Conservation (phyloP, 257 asterid genomes). For the Solanum chilense region DNA sequence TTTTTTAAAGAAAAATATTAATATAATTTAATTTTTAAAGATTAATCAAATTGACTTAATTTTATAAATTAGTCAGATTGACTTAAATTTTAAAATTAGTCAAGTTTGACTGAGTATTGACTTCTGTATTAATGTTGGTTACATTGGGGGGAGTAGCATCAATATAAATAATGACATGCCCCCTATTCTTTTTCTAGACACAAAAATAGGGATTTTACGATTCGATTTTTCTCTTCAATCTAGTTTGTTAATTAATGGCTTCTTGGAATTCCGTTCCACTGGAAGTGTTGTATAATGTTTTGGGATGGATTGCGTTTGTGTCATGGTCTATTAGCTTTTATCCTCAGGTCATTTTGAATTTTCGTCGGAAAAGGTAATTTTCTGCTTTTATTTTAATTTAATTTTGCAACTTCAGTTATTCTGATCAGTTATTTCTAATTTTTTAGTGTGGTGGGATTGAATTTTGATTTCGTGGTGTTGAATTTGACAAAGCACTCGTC, state of each 20-base stretch:
- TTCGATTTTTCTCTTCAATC: not conserved
- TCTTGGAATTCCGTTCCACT: constrained; percentile 65
- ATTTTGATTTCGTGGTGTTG: constrained; percentile 72
- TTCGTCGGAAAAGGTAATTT: constrained; percentile 66
- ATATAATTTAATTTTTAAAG: too few species aligned
- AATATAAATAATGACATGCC: not conserved
- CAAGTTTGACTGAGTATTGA: too few species aligned
- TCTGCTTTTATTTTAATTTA: not conserved
- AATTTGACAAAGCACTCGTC: constrained; percentile 90
- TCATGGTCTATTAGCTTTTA: constrained; percentile 95
- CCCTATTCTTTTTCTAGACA: not conserved
- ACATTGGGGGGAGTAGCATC: not conserved
- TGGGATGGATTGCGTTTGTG: constrained; percentile 78
- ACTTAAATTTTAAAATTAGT: too few species aligned
- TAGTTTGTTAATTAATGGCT: constrained; percentile 18
- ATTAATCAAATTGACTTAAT: too few species aligned
- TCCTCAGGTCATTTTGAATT: constrained; percentile 74
- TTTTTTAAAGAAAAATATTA: too few species aligned
- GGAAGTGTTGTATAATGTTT: constrained; percentile 51
- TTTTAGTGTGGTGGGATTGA: constrained; percentile 71
- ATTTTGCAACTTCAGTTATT: not conserved
- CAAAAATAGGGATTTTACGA: not conserved
- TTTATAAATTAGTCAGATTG: too few species aligned
- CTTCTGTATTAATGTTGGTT: not conserved
- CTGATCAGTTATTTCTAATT: not conserved